Base-by-base conservation (phyloP, 2,329 filamentous ascomycete species). In the Cercospora beticola region DNA sequence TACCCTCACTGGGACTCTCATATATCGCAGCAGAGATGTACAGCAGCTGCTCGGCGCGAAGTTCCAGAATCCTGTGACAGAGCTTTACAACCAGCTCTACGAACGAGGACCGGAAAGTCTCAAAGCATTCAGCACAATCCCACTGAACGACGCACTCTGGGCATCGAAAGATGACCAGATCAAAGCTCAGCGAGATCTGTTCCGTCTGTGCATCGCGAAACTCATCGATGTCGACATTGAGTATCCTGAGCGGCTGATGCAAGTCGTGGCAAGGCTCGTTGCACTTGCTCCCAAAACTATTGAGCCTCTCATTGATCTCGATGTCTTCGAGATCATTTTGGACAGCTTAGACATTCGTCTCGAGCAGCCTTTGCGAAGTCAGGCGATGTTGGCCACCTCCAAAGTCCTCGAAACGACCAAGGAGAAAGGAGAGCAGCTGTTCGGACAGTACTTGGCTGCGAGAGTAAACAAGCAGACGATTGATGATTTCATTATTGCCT, bases 201-300 rank as follows among this genome's bases (percentile, higher is more conserved):
- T 91, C 66, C 87, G 90, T 76, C 87, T 97, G 67, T 89, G 94
- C 73, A 88, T 97, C 73, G 94, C 94, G 26, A 91, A 92, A 76
- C 84, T 97, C 74, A 96, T 97, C 89, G 92, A 96, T 78, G 93
- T 92, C 56, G 93, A 93, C 64, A 88, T 94, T 75, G 92, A 97
- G 66, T 79, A 87, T 68, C 86, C 88, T 43, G 87, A 87, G 56
- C 83, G 86, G 58, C 85, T 87, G 4, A 84, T 90, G 79, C 86
- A 87, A 74, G 85, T 85, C 57, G 85, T 90, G 49, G 85, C 87
- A 5, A 83, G 87, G 60, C 79, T 89, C 16, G 81, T 90, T 31
- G 85, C 85, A 36, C 82, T 87, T 18, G 83, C 81, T 80, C 74
- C 80, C 75, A 69, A 77, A 80, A 74, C 79, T 82, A 74, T 92